A percentile compares a stretch with the other conserved stretches of the same genome.
Evolutionary conservation across 2,329 filamentous ascomycete genomes (phyloP).

Genomic region (Neodidymelliopsis sp.): DNA sequence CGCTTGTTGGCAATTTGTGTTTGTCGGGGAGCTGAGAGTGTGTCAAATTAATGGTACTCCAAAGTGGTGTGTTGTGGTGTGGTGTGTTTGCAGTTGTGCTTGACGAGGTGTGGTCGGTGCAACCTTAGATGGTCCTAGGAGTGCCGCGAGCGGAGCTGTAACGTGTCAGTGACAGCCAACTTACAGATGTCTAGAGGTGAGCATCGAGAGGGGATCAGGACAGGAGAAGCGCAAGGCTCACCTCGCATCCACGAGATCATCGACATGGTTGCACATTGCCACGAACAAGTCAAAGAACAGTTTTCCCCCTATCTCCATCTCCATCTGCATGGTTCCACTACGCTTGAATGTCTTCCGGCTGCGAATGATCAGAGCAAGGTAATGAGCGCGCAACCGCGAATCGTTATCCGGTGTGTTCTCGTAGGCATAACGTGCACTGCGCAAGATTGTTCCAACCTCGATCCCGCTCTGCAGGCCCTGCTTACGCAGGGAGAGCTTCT

Average conservation of each 20-base stretch:
- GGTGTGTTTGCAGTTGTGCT: constrained; percentile 26
- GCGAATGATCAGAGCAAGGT: constrained; percentile 95
- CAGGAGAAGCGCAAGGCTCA: constrained; percentile 39
- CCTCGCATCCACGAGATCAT: constrained; percentile 90
- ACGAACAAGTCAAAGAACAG: constrained; percentile 99
- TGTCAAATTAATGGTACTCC: constrained; percentile 24
- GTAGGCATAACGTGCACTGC: constrained; percentile 93
- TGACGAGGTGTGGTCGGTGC: constrained; percentile 18
- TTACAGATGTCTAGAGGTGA: constrained; percentile 9
- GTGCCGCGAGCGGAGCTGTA: constrained; percentile 33
- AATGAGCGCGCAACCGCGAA: constrained; percentile 92
- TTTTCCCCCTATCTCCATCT: constrained; percentile 95
- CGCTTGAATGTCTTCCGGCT: constrained; percentile 97
- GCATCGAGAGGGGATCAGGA: neutral
- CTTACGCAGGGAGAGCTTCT: constrained; percentile 89
- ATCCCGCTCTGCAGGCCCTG: constrained; percentile 93
- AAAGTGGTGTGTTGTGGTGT: constrained; percentile 21
- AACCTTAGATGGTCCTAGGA: constrained; percentile 38
- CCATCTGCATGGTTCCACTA: constrained; percentile 97
- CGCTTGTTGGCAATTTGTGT: constrained; percentile 26
- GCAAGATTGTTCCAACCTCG: constrained; percentile 88
- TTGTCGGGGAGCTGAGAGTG: constrained; percentile 24
- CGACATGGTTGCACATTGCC: constrained; percentile 97
- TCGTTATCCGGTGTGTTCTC: constrained; percentile 93
- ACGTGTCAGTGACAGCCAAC: constrained; percentile 22